These are phyloP conservation scores for Trichoderma orchidacearum DNA, from an alignment of 495 filamentous ascomycete species.

Conservation along the genomic window DNA sequence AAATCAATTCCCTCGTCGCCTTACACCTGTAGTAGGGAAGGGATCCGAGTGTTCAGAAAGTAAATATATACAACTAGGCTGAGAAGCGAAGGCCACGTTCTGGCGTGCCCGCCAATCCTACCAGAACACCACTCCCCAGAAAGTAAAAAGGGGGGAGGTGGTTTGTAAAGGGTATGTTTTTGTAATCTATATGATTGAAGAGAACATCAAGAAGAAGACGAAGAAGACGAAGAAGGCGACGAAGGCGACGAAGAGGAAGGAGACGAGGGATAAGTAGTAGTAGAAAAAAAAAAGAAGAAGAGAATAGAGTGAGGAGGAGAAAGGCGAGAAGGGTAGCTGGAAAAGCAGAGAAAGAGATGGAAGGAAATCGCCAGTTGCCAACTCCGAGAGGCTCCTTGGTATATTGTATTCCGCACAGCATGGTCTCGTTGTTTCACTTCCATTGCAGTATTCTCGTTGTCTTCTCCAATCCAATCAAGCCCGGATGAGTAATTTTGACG, in stretches of 20 bases:
- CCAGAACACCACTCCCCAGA: background rate
- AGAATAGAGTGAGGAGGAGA: background rate
- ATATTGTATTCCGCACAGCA: background rate
- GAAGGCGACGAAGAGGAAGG: background rate
- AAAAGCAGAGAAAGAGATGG: background rate
- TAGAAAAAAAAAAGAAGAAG: background rate
- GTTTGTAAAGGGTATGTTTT: background rate
- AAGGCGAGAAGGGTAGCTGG: too few species aligned
- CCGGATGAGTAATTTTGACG: too few species aligned
- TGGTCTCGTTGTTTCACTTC: background rate
- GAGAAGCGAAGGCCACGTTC: background rate
- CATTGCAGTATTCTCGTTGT: too few species aligned
- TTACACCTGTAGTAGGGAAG: too few species aligned
- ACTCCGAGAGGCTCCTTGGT: background rate
- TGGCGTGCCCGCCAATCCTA: background rate
- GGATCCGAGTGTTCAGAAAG: too few species aligned
- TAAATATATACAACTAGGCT: background rate
- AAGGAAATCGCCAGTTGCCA: background rate
- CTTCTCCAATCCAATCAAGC: too few species aligned
- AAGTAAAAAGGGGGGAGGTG: background rate
- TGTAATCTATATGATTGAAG: background rate
- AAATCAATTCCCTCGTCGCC: too few species aligned
- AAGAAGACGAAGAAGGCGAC: background rate
- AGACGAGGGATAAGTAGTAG: background rate
- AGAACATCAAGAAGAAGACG: background rate